phyloP scores from a whole-genome alignment of 2,329 filamentous ascomycete species.

The Fusarium sp. region DNA sequence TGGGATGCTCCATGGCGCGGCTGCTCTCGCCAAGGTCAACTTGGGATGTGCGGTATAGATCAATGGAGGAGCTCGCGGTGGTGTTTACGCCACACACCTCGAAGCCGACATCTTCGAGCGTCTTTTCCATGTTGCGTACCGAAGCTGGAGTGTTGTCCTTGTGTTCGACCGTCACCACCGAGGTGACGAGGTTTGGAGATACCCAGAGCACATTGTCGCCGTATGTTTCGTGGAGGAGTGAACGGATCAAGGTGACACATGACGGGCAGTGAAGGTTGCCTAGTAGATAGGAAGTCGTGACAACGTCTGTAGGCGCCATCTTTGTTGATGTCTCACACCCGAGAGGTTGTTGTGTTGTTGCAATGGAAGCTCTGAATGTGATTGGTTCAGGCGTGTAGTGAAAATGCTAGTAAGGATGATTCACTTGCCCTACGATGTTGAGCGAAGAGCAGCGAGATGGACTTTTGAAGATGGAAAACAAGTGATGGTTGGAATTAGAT shows the following conservation, averaged over 20 bases:
- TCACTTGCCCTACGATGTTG: background rate
- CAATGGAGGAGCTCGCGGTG: slow-evolving; percentile 47
- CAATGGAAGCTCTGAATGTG: background rate
- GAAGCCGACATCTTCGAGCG: slow-evolving; percentile 69
- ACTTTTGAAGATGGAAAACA: background rate
- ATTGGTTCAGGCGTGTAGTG: slow-evolving; percentile 3
- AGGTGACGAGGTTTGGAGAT: slow-evolving; percentile 78
- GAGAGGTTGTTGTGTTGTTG: slow-evolving; percentile 4
- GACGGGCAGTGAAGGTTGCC: slow-evolving; percentile 83
- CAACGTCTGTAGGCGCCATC: slow-evolving; percentile 47
- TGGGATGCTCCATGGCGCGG: slow-evolving; percentile 31
- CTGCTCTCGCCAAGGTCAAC: slow-evolving; percentile 40
- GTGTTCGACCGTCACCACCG: slow-evolving; percentile 73
- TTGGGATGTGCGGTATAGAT: slow-evolving; percentile 40
- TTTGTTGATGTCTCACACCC: slow-evolving; percentile 14
- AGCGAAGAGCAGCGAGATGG: background rate
- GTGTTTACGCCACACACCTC: slow-evolving; percentile 65
- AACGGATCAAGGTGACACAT: slow-evolving; percentile 75
- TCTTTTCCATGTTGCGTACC: slow-evolving; percentile 56
- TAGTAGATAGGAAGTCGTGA: slow-evolving; percentile 73
- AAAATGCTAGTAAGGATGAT: slow-evolving; percentile 6
- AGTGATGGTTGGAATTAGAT: background rate
- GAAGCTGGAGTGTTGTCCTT: slow-evolving; percentile 54
- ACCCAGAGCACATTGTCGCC: slow-evolving; percentile 65
- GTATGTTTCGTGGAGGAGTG: slow-evolving; percentile 63